phyloP scores from a whole-genome alignment of 768 basidiomycete genomes.

The Suillus sp. region DNA sequence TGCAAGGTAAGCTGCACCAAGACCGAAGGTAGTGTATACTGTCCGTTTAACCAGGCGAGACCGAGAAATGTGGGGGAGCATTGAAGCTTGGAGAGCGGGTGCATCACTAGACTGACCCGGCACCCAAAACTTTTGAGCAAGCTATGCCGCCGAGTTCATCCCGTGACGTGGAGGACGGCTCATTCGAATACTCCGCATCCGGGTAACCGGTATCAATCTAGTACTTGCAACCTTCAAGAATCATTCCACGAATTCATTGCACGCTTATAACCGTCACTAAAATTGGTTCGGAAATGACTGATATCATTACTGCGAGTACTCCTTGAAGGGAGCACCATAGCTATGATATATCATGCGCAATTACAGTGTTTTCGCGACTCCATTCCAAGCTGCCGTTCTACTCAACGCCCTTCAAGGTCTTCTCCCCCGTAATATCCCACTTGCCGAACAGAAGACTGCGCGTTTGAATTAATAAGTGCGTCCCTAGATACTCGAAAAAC shows the following conservation, averaged over 20 bases:
- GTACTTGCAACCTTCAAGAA: too few relatives aligned
- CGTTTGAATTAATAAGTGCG: not conserved
- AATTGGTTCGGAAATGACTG: not conserved
- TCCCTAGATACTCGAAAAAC: constrained; percentile 32
- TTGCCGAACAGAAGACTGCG: constrained; percentile 45
- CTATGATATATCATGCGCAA: not conserved
- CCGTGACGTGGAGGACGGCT: constrained; percentile 8
- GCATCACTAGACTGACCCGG: not conserved
- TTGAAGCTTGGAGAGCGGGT: constrained; percentile 1
- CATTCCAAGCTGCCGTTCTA: not conserved
- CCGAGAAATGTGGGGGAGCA: constrained; percentile 3
- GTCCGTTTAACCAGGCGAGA: constrained; percentile 21
- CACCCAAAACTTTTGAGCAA: not conserved
- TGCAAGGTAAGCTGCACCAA: constrained; percentile 37
- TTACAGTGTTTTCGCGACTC: not conserved
- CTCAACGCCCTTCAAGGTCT: constrained; percentile 13
- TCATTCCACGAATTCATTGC: not conserved
- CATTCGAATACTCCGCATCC: too few relatives aligned
- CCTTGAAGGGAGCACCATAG: not conserved
- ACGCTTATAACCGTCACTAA: not conserved
- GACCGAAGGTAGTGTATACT: constrained; percentile 27
- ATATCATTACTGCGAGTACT: not conserved
- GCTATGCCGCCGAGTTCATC: constrained; percentile 1
- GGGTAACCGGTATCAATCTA: not conserved
- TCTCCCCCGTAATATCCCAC: constrained; percentile 39